Conservation (phyloP, 2,329 filamentous ascomycete species). For the Aspergillus pseudoviridinutans region DNA sequence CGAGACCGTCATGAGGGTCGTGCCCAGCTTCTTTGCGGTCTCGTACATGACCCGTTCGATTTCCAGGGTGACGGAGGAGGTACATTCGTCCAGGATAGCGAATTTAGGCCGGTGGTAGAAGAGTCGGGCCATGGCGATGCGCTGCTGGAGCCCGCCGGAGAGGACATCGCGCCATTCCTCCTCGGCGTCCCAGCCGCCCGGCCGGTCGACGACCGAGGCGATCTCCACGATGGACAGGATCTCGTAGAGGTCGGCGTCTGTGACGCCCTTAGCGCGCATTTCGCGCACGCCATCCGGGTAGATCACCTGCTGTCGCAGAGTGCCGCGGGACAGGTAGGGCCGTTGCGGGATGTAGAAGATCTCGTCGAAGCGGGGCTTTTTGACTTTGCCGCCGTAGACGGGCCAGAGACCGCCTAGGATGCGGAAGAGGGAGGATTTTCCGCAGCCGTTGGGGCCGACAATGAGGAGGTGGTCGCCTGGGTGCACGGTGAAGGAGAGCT, state of each 20-base stretch:
- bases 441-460: constrained; percentile 93
- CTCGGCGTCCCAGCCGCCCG: constrained; percentile 85
- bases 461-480: constrained; percentile 89
- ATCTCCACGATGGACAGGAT: constrained; percentile 80
- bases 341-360: constrained; percentile 99
- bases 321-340: constrained; percentile 86
- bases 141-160: constrained; percentile 88
- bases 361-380: constrained; percentile 84
- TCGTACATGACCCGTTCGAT: constrained; percentile 97
- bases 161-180: constrained; percentile 96
- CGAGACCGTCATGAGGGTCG: constrained; percentile 95
- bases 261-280: constrained; percentile 79
- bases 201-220: constrained; percentile 73
- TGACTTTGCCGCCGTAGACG: constrained; percentile 89
- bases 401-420: constrained; percentile 97
- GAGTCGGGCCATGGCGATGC: constrained; percentile 90
- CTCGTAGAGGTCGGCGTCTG: constrained; percentile 71
- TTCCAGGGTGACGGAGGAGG: constrained; percentile 88
- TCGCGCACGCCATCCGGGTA: constrained; percentile 87
- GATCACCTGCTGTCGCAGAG: constrained; percentile 92
- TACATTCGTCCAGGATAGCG: constrained; percentile 96
- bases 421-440: constrained; percentile 92
- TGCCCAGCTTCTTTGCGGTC: constrained; percentile 82
- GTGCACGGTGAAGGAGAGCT: constrained; percentile 80
- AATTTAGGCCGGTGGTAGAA: constrained; percentile 93